Evolutionary conservation across 1,139 yeast genomes (phyloP).

Genomic region (Candida dubliniensis): DNA sequence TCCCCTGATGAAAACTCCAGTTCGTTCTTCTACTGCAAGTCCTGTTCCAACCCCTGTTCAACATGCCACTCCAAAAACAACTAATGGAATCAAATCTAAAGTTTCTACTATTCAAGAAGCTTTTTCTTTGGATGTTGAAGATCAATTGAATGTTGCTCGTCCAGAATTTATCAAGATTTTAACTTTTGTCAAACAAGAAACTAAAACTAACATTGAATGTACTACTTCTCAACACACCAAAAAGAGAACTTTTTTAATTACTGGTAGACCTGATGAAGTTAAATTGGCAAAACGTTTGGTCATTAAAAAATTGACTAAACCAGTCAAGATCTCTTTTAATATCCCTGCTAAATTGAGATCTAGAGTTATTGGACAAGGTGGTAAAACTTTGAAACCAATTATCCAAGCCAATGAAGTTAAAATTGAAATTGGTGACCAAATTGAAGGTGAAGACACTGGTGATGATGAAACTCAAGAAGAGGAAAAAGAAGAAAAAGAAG

Average conservation of each 20-base stretch:
- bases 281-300: conserved; percentile 74
- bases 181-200: conserved; percentile 57
- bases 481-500: conserved; percentile 40
- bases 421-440: conserved; percentile 62
- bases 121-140: conserved; percentile 65
- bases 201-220: conserved; percentile 76
- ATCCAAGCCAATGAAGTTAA: conserved; percentile 68
- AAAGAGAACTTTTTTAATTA: conserved; percentile 80
- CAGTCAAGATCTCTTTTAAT: conserved; percentile 57
- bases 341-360: conserved; percentile 83
- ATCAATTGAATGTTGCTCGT: conserved; percentile 62
- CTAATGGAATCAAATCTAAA: conserved; percentile 22
- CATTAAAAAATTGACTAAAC: conserved; percentile 74
- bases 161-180: conserved; percentile 67
- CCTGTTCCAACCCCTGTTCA: conserved; percentile 22
- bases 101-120: conserved; percentile 64
- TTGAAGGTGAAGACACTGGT: conserved; percentile 16
- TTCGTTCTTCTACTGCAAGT: conserved; percentile 28
- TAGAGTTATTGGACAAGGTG: conserved; percentile 86
- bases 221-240: conserved; percentile 77
- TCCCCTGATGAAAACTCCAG: conserved; percentile 37
- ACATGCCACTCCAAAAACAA: conserved; percentile 21
- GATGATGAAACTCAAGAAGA: conserved; percentile 13
- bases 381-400: conserved; percentile 79
- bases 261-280: conserved; percentile 73